Percentiles rank a stretch among this genome's conserved stretches.
Evolutionary conservation across 352 stramenopile genomes (phyloP).

Genomic region (Pelagophyceae sp.): DNA sequence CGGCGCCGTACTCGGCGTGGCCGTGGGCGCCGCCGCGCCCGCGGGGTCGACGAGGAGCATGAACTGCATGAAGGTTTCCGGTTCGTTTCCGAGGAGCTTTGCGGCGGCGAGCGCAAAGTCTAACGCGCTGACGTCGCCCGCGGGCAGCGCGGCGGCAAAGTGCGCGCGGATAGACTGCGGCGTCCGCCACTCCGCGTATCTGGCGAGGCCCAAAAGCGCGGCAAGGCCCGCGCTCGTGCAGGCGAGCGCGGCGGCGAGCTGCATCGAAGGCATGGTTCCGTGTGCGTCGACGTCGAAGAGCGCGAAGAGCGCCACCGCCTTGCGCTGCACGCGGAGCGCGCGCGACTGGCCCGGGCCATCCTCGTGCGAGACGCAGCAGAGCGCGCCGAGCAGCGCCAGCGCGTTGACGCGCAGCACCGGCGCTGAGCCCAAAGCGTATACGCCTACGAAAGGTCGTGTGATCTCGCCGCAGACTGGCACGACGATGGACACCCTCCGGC

Average conservation of each 20-base stretch:
- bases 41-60: neutral
- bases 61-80: neutral
- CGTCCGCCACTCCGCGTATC: neutral
- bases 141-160: neutral
- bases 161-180: neutral
- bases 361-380: neutral
- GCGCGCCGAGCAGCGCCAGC: neutral
- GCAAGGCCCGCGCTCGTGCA: neutral
- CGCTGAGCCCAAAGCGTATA: too few species aligned
- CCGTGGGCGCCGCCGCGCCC: too few species aligned
- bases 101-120: neutral
- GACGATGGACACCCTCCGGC: too few species aligned
- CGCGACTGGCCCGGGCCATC: neutral
- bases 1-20: too few species aligned
- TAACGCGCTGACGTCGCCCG: neutral
- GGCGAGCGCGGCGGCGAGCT: neutral
- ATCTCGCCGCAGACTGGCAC: neutral
- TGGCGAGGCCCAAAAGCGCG: neutral
- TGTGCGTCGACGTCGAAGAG: neutral
- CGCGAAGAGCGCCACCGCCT: neutral
- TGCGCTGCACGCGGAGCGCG: neutral
- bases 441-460: neutral
- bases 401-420: neutral
- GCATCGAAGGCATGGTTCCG: neutral
- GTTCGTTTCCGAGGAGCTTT: neutral